A percentile compares a stretch with the other conserved stretches of the same genome.
These are phyloP conservation scores for Allium fistulosum DNA, from an alignment of 106 monocot genomes.

Conservation along the genomic window DNA sequence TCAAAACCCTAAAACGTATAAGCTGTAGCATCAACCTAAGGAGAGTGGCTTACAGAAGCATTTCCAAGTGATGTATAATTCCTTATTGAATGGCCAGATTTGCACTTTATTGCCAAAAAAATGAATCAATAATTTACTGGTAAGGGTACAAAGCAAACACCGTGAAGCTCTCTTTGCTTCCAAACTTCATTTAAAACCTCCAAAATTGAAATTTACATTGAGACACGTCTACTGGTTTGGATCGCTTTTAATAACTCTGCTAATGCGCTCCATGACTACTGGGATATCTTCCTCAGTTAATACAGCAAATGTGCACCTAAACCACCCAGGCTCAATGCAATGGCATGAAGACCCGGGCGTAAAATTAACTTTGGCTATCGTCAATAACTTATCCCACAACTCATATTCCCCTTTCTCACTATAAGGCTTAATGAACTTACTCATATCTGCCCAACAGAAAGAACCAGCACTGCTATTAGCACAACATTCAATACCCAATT, in stretches of 20 bases:
- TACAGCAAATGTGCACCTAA: slow-evolving; percentile 71
- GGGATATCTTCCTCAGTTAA: slow-evolving; percentile 64
- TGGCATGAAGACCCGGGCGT: slow-evolving; percentile 84
- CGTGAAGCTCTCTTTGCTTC: background rate
- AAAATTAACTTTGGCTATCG: slow-evolving; percentile 63
- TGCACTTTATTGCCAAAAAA: background rate
- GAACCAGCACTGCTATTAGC: slow-evolving; percentile 60
- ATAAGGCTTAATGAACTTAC: slow-evolving; percentile 54
- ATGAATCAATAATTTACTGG: background rate
- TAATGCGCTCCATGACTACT: slow-evolving; percentile 77
- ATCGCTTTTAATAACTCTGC: slow-evolving; percentile 26
- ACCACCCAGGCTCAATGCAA: slow-evolving; percentile 98
- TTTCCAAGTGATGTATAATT: too few species aligned
- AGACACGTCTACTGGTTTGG: background rate
- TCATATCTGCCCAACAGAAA: slow-evolving; percentile 96
- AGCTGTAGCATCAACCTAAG: too few species aligned
- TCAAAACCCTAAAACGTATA: too few species aligned
- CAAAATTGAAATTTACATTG: background rate
- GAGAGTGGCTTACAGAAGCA: too few species aligned
- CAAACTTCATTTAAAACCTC: background rate
- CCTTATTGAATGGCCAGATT: background rate
- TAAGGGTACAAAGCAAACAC: background rate
- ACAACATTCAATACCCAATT: slow-evolving; percentile 76
- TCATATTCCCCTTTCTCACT: slow-evolving; percentile 88
- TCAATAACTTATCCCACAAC: slow-evolving; percentile 76